Evolutionary conservation across 1,284 basidiomycete genomes (phyloP).

Genomic region (Cutaneotrichosporon sp.): DNA sequence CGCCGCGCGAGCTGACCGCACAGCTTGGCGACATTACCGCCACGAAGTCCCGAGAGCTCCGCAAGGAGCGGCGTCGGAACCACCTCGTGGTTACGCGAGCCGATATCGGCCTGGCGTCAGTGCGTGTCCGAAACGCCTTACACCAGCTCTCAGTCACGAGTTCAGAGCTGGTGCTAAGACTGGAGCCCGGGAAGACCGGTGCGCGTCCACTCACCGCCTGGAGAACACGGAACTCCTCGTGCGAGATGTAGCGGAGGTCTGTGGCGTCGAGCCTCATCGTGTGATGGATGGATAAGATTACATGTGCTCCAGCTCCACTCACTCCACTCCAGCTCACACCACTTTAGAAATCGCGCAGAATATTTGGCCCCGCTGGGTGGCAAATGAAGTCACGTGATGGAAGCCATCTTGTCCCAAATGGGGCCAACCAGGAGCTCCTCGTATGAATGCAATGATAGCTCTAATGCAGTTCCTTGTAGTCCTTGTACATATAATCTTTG

Average conservation of each 20-base stretch:
- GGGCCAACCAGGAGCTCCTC: background rate
- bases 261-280: conserved; percentile 91
- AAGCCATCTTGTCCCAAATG: background rate
- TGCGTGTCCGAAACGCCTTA: background rate
- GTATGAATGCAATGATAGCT: background rate
- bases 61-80: conserved; percentile 86
- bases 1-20: conserved; percentile 87
- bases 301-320: background rate
- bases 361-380: conserved; percentile 8
- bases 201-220: conserved; percentile 69
- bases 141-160: too few species aligned
- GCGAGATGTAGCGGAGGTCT: conserved; percentile 86
- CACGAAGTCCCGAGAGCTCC: conserved; percentile 84
- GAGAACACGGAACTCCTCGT: conserved; percentile 91
- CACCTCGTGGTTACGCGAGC: conserved; percentile 95
- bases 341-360: conserved; percentile 5
- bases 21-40: conserved; percentile 90
- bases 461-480: too few species aligned
- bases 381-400: background rate
- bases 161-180: background rate
- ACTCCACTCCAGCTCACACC: background rate
- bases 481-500: too few species aligned
- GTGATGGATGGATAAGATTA: background rate
- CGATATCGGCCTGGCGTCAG: conserved; percentile 81
- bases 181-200: background rate